Conservation (phyloP, 768 basidiomycete species). For the Myochromella boudieri region DNA sequence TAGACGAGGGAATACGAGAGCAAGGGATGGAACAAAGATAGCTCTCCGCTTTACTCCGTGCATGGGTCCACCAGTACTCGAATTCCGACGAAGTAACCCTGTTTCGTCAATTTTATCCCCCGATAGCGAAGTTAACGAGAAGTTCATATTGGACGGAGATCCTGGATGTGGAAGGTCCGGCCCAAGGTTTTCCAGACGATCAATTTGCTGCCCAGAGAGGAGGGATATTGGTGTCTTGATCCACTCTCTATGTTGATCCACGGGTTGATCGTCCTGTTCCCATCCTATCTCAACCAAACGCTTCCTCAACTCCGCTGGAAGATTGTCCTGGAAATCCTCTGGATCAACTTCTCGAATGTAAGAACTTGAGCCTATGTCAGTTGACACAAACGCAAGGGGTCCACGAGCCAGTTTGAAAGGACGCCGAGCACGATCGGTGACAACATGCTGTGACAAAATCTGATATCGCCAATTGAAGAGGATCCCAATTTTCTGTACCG, state of each 20-base stretch:
- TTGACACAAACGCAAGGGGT: constrained; percentile 71
- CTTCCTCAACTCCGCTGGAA: constrained; percentile 65
- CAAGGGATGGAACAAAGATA: constrained; percentile 64
- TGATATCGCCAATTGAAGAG: constrained; percentile 72
- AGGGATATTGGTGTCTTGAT: constrained; percentile 66
- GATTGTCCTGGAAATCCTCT: constrained; percentile 46
- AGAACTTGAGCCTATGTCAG: constrained; percentile 66
- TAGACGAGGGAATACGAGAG: constrained; percentile 53
- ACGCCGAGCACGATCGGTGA: constrained; percentile 60
- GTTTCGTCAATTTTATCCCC: constrained; percentile 27
- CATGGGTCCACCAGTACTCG: constrained; percentile 47
- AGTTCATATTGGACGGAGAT: constrained; percentile 29
- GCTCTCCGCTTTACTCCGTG: constrained; percentile 56
- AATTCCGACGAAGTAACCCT: constrained; percentile 53
- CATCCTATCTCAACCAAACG: constrained; percentile 76
- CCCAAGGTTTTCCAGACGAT: constrained; percentile 41
- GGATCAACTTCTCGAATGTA: constrained; percentile 57
- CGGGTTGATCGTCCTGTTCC: constrained; percentile 56
- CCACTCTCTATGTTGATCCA: constrained; percentile 58
- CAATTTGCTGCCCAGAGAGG: constrained; percentile 56
- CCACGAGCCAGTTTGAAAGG: constrained; percentile 73
- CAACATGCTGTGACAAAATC: constrained; percentile 58
- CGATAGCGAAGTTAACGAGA: constrained; percentile 21
- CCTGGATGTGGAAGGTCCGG: constrained; percentile 19
- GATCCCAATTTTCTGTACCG: constrained; percentile 53